Percentiles rank a stretch among this genome's conserved stretches.
phyloP scores from a whole-genome alignment of 441 rosid species.

The Gossypium schwendimanii region DNA sequence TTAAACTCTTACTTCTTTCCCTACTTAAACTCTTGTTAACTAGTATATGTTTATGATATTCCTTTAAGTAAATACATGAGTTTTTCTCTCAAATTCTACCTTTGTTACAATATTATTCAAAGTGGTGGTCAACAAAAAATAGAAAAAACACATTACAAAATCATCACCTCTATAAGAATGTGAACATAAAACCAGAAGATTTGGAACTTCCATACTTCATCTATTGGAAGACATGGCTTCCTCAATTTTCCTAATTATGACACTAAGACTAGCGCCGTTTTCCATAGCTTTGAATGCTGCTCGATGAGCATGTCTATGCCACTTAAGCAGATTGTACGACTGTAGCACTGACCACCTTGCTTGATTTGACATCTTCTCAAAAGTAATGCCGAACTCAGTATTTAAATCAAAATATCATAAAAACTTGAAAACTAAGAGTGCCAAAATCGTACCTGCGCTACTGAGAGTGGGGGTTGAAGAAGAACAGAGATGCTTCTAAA shows the following conservation, averaged over 20 bases:
- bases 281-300: conserved; percentile 81
- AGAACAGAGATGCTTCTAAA: conserved; percentile 80
- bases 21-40: too few relatives aligned
- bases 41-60: too few relatives aligned
- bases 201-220: conserved; percentile 20
- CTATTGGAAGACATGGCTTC: conserved; percentile 50
- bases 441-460: conserved; percentile 48
- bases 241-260: conserved; percentile 66
- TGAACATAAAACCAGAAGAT: background rate
- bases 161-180: background rate
- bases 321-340: conserved; percentile 81
- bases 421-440: background rate
- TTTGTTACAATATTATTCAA: background rate
- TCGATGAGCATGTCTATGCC: conserved; percentile 70
- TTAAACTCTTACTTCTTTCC: too few relatives aligned
- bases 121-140: background rate
- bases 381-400: background rate
- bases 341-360: conserved; percentile 89
- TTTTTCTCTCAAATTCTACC: too few relatives aligned
- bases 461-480: conserved; percentile 69
- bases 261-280: conserved; percentile 65
- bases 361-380: conserved; percentile 76
- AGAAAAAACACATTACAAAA: background rate
- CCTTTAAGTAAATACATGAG: too few relatives aligned
- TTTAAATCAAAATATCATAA: background rate